Evolutionary conservation across 345 rosid genomes (phyloP), one percentile per base, ranked within the genome.

Genomic region (Eucalyptus sideroxylon): DNA sequence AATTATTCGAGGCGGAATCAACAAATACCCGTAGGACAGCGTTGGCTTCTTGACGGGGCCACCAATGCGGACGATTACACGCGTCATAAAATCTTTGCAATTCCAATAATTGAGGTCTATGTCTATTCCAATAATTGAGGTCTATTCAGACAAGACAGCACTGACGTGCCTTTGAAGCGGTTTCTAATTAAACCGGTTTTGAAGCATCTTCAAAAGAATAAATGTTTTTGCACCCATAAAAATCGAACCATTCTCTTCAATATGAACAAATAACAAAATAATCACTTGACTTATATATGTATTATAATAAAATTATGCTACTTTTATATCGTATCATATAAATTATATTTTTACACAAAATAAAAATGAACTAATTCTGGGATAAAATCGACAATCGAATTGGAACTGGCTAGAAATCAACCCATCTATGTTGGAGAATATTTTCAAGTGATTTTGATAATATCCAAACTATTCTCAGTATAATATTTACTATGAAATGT

Each of bases 351-450:
- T 27, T 62, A 30, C 69, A 27, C 7, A 62, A 62, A 62, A 27
- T 62, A 62, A 62, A 30, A 6, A 30, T 6, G 69, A 16, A 62
- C 16, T 3, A 13, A 0, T 30, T 62, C 4, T 30, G 0, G 1
- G 3, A 8, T 62, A 30, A 14, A 30, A 62, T 7, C 3, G 3
- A 62, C 8, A 62, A 62, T 2, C 0, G n/a, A n/a, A 14, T 2
- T 2, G 8, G 3, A 62, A 62, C 9, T 30, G 1, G 16, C 3
- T 13, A 0, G 9, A 62, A 30, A 62, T 7, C 17, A 27, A 30
- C 16, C 17, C 69, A 30, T 16, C 8, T 1, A 50, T 50, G 21
- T 50, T 16, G 1, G 55, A 16, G 55, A 50, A 50, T 50, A 50
- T 50, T 1, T 50, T 50, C 16, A 50, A 50, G 21, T 50, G 55